These are phyloP conservation scores for Sporisorium sorghi DNA, from an alignment of 1,284 basidiomycete species.

Conservation along the genomic window DNA sequence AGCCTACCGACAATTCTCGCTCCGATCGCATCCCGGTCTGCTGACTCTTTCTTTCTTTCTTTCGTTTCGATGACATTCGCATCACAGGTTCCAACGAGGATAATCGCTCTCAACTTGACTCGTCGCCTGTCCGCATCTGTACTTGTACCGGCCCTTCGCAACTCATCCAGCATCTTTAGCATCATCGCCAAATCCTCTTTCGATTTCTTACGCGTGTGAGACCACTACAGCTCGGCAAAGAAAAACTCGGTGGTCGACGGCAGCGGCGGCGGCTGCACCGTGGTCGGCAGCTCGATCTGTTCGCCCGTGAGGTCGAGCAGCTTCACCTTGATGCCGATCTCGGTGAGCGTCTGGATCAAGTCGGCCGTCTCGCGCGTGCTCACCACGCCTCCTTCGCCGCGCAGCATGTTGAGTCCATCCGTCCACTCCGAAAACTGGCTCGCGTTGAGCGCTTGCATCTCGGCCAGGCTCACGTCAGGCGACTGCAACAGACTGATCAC, in stretches of 20 bases:
- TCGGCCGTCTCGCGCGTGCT: constrained; percentile 64
- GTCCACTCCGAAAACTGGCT: constrained; percentile 94
- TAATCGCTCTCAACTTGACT: neutral
- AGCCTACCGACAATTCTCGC: neutral
- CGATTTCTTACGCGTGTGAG: no score
- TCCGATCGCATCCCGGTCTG: neutral
- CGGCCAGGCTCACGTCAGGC: constrained; percentile 75
- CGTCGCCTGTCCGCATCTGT: constrained; percentile 16
- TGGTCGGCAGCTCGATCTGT: constrained; percentile 56
- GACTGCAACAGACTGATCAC: constrained; percentile 55
- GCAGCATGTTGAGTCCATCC: constrained; percentile 85
- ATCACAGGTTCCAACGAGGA: constrained; percentile 36
- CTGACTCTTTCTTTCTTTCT: constrained; percentile 1
- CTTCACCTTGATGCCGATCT: constrained; percentile 93
- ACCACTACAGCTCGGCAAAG: constrained; percentile 60
- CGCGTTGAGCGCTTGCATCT: constrained; percentile 85
- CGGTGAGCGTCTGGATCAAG: constrained; percentile 75
- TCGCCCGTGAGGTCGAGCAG: constrained; percentile 73
- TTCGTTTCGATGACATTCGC: neutral
- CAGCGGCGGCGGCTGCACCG: constrained; percentile 49
- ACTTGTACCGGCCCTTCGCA: constrained; percentile 26
- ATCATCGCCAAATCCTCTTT: no score
- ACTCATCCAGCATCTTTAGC: constrained; percentile 13
- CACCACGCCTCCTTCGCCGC: constrained; percentile 59
- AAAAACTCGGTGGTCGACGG: constrained; percentile 62